Base-by-base conservation (phyloP, 345 rosid species). In the Linum trigynum region DNA sequence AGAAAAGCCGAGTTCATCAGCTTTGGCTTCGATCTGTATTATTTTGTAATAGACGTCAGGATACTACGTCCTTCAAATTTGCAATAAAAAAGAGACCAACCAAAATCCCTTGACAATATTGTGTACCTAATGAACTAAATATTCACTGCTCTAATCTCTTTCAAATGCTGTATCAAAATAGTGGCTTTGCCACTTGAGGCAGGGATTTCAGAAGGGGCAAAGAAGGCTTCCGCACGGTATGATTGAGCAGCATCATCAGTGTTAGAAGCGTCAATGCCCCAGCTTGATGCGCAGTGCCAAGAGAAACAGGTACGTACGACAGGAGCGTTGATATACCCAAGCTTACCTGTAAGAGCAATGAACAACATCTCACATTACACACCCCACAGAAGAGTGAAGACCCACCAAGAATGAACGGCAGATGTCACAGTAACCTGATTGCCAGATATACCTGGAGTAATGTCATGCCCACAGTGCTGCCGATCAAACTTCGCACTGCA, bases 321-420 rank as follows among this genome's bases (percentile, higher is more conserved):
- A 90, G 75, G 69, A 90, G 97, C 17, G 99, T 88, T 67, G 90
- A 85, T 65, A 90, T 67, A 61, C 97, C 99, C 64, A 94, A 74
- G 1, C 87, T 82, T 35, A 91, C 98, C 96, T 89, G 74, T 75
- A 66, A 69, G 32, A 23, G 23, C 38, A 32, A 23, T 23, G 32
- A 23, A 38, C 4, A 15, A 5, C 41, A 23, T 5, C 38, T 4
- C 35, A n/a, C 5, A 9, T 40, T 35, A 9, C 2, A 7, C 3
- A 42, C 17, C 66, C 4, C 6, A 0, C 53, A 10, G 11, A 23
- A 23, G 4, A 40, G 55, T 14, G 6, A 23, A 32, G 7, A 10
- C 16, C 45, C 53, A 23, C 32, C 32, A 38, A 32, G 10, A n/a
- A 65, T 50, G 23, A 38, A 40, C 32, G 17, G 0, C 32, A 7